Base-by-base conservation (phyloP, 148 eudicot species). In the Dianthus caryophyllus region DNA sequence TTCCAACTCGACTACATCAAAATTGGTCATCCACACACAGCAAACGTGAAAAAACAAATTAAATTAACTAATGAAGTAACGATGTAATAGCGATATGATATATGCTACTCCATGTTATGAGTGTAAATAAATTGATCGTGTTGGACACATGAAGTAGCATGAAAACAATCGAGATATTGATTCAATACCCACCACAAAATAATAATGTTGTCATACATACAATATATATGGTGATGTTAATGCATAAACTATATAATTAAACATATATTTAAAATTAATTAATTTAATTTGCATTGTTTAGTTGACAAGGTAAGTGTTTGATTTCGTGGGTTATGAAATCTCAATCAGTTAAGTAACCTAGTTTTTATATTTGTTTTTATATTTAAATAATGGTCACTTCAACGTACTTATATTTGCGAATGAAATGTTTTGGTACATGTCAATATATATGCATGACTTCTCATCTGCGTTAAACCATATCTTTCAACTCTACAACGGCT, bases 271-370 rank as follows among this genome's bases (percentile, higher is more conserved):
- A 55, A 2, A 25, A 12, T 15, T 27, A 26, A 27, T 21, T 33
- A 33, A 54, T 65, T 12, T 58, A 68, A 49, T 36, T 48, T 38
- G 30, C 26, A 18, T 38, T 38, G 31, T 53, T 74, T 66, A 68
- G 44, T 56, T 65, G 55, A 36, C 52, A 66, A 75, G 72, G 63
- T 61, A 68, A 72, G 78, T 79, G 85, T 76, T 78, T 77, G 75
- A 78, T 85, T 85, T 83, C 87, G 85, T 87, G 87, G 78, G 85
- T 73, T 83, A 79, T 76, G 76, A 79, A 84, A 82, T 82, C 79
- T 82, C 74, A 82, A 77, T 88, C 84, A 70, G 84, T 84, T 82
- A 82, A 84, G 85, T 74, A 82, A 82, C 74, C 85, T 78, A 72
- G 69, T 86, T 81, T 66, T 56, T 33, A 7, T 48, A 68, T 68